Conservation (phyloP, 2,329 filamentous ascomycete genomes). For the Pseudogymnoascus sp. region DNA sequence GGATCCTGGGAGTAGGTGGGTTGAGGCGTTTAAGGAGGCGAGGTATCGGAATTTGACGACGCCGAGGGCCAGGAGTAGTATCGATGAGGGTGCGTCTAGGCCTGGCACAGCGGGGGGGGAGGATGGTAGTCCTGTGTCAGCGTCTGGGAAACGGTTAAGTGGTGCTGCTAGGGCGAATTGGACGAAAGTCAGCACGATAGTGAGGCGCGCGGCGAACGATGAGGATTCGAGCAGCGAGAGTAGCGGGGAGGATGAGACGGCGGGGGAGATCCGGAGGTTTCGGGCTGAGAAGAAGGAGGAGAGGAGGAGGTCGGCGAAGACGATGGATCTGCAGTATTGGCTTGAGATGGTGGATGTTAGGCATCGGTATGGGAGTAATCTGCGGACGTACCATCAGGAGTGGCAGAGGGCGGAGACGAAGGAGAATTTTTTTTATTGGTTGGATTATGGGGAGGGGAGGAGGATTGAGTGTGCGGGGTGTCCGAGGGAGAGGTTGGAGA, state of each 20-base stretch:
- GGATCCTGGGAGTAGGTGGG: conserved; percentile 24
- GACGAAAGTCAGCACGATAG: conserved; percentile 64
- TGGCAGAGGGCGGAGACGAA: conserved; percentile 72
- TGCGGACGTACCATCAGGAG: conserved; percentile 71
- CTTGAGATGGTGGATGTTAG: conserved; percentile 76
- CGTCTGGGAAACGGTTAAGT: conserved; percentile 9
- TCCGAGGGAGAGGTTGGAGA: conserved; percentile 64
- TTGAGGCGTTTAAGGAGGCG: conserved; percentile 45
- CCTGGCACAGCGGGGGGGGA: conserved; percentile 7
- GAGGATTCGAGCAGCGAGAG: conserved; percentile 32
- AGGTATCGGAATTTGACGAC: conserved; percentile 43
- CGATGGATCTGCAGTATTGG: conserved; percentile 76
- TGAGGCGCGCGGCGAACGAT: conserved; percentile 63
- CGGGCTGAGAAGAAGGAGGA: conserved; percentile 43
- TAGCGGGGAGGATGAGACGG: conserved; percentile 23
- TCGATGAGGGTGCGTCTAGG: conserved; percentile 8
- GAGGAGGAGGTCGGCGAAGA: conserved; percentile 58
- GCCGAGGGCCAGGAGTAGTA: conserved; percentile 29
- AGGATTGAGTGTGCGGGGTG: conserved; percentile 61
- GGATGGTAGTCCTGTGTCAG: conserved; percentile 2
- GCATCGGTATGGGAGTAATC: conserved; percentile 78
- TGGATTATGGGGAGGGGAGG: conserved; percentile 72
- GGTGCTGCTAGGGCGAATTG: conserved; percentile 61
- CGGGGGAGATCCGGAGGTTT: conserved; percentile 31
- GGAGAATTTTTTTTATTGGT: conserved; percentile 92